These are phyloP conservation scores for Saturnispora gosingensis DNA, from an alignment of 805 yeast genomes.

Conservation along the genomic window DNA sequence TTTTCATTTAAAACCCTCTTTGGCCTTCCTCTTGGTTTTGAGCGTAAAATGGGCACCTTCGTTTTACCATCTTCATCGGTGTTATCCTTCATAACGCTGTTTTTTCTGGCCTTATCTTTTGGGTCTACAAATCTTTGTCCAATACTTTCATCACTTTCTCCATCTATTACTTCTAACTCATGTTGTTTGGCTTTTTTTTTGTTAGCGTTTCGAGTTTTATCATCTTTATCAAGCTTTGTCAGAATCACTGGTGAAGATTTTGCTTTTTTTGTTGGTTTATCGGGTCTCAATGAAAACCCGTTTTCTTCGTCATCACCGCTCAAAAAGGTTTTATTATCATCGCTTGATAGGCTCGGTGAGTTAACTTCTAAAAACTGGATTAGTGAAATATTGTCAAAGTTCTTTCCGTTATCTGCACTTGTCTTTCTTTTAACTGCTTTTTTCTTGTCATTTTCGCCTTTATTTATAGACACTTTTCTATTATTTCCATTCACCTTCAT, in stretches of 20 bases:
- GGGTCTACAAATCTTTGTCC: no score
- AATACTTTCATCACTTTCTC: background rate
- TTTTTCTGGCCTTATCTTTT: background rate
- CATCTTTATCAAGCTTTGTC: background rate
- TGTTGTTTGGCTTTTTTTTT: background rate
- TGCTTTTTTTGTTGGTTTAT: background rate
- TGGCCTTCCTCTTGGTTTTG: background rate
- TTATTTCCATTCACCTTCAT: background rate
- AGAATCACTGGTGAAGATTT: background rate
- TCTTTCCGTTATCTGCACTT: background rate
- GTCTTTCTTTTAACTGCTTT: background rate
- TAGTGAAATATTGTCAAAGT: background rate
- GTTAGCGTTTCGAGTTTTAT: background rate
- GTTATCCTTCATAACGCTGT: background rate
- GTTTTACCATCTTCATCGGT: background rate
- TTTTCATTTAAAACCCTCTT: background rate
- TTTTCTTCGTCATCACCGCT: slow-evolving; percentile 3
- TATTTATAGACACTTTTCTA: background rate
- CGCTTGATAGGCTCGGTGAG: background rate
- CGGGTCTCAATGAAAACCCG: slow-evolving; percentile 1
- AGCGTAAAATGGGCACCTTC: background rate
- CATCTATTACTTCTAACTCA: background rate
- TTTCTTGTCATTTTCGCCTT: background rate
- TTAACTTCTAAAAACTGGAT: slow-evolving; percentile 1
- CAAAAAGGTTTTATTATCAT: background rate